Percentiles rank a stretch among this genome's conserved stretches.
phyloP scores from a whole-genome alignment of 345 rosid genomes.

The Chamaenerion angustifolium region DNA sequence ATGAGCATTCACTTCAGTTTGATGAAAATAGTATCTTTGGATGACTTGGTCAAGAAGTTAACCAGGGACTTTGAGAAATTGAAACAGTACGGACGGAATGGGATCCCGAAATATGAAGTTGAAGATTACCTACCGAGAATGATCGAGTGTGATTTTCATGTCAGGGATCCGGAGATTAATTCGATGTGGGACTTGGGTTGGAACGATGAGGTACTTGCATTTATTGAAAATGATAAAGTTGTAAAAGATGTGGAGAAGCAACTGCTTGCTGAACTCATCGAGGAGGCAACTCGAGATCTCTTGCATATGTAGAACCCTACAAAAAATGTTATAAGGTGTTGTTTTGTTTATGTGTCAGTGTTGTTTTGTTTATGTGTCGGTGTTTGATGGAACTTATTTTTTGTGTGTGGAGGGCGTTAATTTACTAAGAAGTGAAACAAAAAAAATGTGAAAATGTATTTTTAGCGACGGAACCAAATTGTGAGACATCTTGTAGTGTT shows the following conservation, averaged over 20 bases:
- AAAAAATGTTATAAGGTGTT: background rate
- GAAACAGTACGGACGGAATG: slow-evolving; percentile 36
- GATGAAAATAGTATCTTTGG: slow-evolving; percentile 28
- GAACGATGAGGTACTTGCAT: slow-evolving; percentile 28
- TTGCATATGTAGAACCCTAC: background rate
- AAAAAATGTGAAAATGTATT: too few species aligned
- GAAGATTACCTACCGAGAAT: slow-evolving; percentile 54
- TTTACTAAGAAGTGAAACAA: too few species aligned
- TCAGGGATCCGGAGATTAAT: slow-evolving; percentile 44
- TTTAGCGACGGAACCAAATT: background rate
- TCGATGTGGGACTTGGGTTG: slow-evolving; percentile 91
- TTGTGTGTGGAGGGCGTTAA: too few species aligned
- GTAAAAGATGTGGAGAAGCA: slow-evolving; percentile 57
- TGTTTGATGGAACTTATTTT: too few species aligned
- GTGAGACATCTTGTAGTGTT: too few species aligned
- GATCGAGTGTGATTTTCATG: slow-evolving; percentile 46
- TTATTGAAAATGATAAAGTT: slow-evolving; percentile 57
- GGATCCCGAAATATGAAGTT: slow-evolving; percentile 17
- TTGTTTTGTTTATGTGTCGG: too few species aligned
- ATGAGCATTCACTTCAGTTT: slow-evolving; percentile 23
- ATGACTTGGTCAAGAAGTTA: slow-evolving; percentile 48
- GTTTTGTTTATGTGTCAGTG: too few species aligned
- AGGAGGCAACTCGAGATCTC: slow-evolving; percentile 54
- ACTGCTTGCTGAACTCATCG: slow-evolving; percentile 49
- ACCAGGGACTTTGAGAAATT: slow-evolving; percentile 40